phyloP scores from a whole-genome alignment of 345 rosid genomes.

The Eucalyptus curtisii region DNA sequence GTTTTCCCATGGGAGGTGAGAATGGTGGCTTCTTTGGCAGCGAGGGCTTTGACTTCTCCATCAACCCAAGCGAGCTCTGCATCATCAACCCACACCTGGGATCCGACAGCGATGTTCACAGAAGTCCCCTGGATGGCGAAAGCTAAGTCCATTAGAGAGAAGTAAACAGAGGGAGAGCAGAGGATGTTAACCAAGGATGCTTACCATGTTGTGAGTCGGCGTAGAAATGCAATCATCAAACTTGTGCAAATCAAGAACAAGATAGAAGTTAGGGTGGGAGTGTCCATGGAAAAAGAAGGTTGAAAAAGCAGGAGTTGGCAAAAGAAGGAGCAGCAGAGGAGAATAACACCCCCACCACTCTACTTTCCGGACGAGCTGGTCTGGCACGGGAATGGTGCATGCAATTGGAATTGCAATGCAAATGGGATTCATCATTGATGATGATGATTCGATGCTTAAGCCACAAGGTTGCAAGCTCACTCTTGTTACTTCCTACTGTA shows the following conservation, averaged over 20 bases:
- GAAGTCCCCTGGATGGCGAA: not conserved
- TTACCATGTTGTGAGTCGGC: not conserved
- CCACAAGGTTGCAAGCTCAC: not conserved
- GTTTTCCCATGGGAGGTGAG: conserved; percentile 50
- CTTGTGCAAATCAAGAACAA: not conserved
- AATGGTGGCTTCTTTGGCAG: conserved; percentile 65
- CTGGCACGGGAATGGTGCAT: not conserved
- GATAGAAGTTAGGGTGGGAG: not conserved
- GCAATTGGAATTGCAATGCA: not conserved
- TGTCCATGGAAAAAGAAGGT: not conserved
- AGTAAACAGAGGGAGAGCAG: not conserved
- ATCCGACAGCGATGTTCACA: conserved; percentile 82
- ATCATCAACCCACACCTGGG: conserved; percentile 97
- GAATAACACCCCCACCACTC: not conserved
- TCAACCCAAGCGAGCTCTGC: conserved; percentile 77
- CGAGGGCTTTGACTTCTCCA: conserved; percentile 74
- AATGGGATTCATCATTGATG: not conserved
- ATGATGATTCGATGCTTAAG: not conserved
- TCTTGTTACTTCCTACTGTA: not conserved
- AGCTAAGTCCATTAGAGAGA: not conserved
- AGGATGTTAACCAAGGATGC: not conserved
- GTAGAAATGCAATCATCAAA: not conserved
- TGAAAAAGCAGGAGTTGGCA: not conserved
- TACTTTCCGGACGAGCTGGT: not conserved
- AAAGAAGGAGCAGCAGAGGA: not conserved